phyloP scores from a whole-genome alignment of 116 monocot genomes.

The Trichopus zeylanicus region DNA sequence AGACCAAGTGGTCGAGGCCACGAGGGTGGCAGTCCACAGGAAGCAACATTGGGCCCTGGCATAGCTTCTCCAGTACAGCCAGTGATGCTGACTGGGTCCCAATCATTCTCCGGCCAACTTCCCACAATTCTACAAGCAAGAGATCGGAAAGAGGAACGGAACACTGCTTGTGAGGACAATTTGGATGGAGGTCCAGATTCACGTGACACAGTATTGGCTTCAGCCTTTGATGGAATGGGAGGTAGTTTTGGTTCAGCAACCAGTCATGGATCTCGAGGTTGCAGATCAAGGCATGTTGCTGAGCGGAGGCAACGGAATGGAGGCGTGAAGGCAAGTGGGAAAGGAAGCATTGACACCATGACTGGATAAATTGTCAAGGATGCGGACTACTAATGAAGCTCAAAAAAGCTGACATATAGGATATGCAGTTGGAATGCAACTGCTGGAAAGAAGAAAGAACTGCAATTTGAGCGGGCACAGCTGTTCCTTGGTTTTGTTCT shows the following conservation, averaged over 20 bases:
- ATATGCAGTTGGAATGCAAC: no score
- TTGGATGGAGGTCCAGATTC: slow-evolving; percentile 70
- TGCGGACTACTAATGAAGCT: no score
- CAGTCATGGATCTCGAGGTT: slow-evolving; percentile 50
- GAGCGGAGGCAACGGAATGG: slow-evolving; percentile 77
- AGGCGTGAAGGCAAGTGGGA: slow-evolving; percentile 96
- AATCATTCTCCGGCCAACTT: slow-evolving; percentile 47
- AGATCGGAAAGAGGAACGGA: slow-evolving; percentile 47
- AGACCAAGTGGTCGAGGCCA: slow-evolving; percentile 54
- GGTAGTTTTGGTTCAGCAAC: slow-evolving; percentile 33
- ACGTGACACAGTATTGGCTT: slow-evolving; percentile 54
- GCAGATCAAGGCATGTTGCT: slow-evolving; percentile 49
- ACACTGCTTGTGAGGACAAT: slow-evolving; percentile 41
- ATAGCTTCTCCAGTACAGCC: slow-evolving; percentile 17
- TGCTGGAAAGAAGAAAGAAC: no score
- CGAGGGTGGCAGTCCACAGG: slow-evolving; percentile 23
- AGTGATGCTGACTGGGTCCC: slow-evolving; percentile 43
- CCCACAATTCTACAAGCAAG: slow-evolving; percentile 74
- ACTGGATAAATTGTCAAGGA: no score
- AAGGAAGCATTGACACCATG: slow-evolving; percentile 74
- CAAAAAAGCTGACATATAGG: no score
- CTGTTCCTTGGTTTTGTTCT: no score
- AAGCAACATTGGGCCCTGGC: slow-evolving; percentile 12
- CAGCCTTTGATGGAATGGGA: slow-evolving; percentile 43
- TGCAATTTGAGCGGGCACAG: no score